A percentile compares a stretch with the other conserved stretches of the same genome.
These are phyloP conservation scores for Lactuca sativa DNA, from an alignment of 129 eudicot species.

Conservation along the genomic window DNA sequence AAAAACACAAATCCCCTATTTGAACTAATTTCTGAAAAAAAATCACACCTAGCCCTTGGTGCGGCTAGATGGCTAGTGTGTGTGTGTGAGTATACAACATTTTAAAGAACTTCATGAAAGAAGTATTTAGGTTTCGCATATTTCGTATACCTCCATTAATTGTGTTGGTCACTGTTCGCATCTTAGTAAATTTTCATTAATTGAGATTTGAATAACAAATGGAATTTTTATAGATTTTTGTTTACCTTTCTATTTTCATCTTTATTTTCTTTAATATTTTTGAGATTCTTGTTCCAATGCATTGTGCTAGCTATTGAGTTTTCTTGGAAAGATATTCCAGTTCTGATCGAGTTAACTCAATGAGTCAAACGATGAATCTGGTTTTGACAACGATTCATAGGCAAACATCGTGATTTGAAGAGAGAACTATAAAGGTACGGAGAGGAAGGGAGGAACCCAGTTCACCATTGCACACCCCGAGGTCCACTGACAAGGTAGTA, in stretches of 20 bases:
- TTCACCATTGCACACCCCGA: constrained; percentile 77
- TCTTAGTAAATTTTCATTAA: constrained; percentile 15
- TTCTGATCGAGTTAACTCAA: constrained; percentile 18
- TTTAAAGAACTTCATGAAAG: constrained; percentile 33
- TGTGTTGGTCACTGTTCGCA: constrained; percentile 9
- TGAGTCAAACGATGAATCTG: constrained; percentile 6
- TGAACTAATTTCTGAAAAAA: too few relatives aligned
- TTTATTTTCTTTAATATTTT: constrained; percentile 6
- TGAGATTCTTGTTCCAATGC: constrained; percentile 1
- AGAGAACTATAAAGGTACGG: constrained; percentile 23
- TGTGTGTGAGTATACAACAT: background rate
- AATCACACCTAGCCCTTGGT: too few relatives aligned
- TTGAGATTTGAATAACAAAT: background rate
- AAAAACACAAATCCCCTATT: too few relatives aligned
- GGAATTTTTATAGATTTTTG: background rate
- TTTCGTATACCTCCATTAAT: background rate
- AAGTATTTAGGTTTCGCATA: constrained; percentile 16
- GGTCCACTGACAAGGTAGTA: constrained; percentile 56
- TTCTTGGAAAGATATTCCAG: constrained; percentile 6
- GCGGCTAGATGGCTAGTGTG: too few relatives aligned
- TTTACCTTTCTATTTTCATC: constrained; percentile 13
- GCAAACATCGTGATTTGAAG: constrained; percentile 26
- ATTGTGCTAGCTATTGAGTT: constrained; percentile 13
- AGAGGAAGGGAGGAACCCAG: constrained; percentile 64
- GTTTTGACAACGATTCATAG: background rate